Percentiles rank a stretch among this genome's conserved stretches.
Conservation (phyloP, 148 eudicot species). For the Linanthus parryae region DNA sequence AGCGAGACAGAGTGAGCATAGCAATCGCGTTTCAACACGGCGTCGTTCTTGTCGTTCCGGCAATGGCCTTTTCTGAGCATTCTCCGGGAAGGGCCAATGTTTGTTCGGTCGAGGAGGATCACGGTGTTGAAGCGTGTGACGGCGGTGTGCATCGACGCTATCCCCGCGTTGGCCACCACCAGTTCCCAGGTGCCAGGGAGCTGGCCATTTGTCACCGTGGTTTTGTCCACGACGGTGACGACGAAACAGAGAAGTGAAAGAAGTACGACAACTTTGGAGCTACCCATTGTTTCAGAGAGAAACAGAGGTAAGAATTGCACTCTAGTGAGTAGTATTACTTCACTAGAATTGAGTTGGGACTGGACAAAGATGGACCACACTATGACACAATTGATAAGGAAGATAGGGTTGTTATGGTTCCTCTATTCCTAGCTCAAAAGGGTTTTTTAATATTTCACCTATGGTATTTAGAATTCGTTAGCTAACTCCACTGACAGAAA, state of each 20-base stretch:
- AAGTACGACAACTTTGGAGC: too few relatives aligned
- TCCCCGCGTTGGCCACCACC: slow-evolving; percentile 62
- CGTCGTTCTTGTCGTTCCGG: slow-evolving; percentile 23
- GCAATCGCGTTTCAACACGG: slow-evolving; percentile 41
- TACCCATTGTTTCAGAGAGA: too few relatives aligned
- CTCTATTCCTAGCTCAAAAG: too few relatives aligned
- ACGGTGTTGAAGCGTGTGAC: slow-evolving; percentile 76
- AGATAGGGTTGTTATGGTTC: too few relatives aligned
- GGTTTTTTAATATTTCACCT: too few relatives aligned
- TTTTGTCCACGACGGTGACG: neutral
- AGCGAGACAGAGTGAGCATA: slow-evolving; percentile 78
- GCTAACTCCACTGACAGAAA: too few relatives aligned
- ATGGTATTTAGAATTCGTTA: too few relatives aligned
- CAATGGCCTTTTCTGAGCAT: slow-evolving; percentile 38
- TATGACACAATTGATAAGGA: too few relatives aligned
- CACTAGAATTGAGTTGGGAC: too few relatives aligned
- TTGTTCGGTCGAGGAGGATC: slow-evolving; percentile 80
- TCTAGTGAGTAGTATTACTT: too few relatives aligned
- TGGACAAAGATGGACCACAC: too few relatives aligned
- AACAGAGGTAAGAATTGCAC: too few relatives aligned
- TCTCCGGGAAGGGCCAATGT: slow-evolving; percentile 54
- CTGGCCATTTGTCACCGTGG: slow-evolving; percentile 21
- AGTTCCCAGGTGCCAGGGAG: slow-evolving; percentile 94
- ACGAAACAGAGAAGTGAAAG: neutral
- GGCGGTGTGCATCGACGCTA: slow-evolving; percentile 93